Evolutionary conservation across 176 grass and related monocot genomes (phyloP).

Genomic region (Tillandsia leiboldiana): DNA sequence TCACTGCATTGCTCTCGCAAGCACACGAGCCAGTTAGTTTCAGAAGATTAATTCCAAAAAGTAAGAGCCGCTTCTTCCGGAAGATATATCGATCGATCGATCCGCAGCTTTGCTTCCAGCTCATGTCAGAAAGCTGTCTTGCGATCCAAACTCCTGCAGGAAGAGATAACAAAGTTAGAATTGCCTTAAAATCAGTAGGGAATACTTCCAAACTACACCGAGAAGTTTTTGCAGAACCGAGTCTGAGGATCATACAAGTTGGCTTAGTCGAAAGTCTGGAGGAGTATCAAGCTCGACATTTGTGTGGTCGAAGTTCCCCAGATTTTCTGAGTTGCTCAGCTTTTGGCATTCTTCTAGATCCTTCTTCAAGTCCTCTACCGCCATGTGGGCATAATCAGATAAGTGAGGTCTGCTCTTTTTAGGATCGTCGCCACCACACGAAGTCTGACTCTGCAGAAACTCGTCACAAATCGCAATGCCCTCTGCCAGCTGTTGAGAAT

Average conservation of each 20-base stretch:
- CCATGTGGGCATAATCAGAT: conserved; percentile 53
- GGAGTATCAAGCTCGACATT: conserved; percentile 40
- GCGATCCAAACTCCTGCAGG: conserved; percentile 49
- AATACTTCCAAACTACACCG: background rate
- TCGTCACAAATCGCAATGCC: conserved; percentile 60
- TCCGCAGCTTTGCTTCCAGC: conserved; percentile 29
- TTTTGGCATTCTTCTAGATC: conserved; percentile 65
- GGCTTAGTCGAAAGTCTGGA: conserved; percentile 62
- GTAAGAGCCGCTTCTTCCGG: background rate
- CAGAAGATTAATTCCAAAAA: background rate
- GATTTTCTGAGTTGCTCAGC: conserved; percentile 27
- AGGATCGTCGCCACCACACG: conserved; percentile 39
- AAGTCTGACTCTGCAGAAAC: conserved; percentile 82
- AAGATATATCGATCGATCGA: background rate
- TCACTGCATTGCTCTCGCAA: background rate
- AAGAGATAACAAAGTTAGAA: background rate
- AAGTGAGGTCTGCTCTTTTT: conserved; percentile 26
- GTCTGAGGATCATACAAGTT: conserved; percentile 41
- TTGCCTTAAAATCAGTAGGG: background rate
- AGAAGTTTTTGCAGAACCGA: background rate
- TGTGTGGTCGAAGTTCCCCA: conserved; percentile 19
- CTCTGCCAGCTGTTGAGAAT: conserved; percentile 79
- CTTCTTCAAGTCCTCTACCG: conserved; percentile 64
- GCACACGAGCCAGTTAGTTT: background rate
- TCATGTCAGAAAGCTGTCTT: conserved; percentile 56